Evolutionary conservation across 2,329 filamentous ascomycete species (phyloP).

Genomic region (Sporothrix schenckii): DNA sequence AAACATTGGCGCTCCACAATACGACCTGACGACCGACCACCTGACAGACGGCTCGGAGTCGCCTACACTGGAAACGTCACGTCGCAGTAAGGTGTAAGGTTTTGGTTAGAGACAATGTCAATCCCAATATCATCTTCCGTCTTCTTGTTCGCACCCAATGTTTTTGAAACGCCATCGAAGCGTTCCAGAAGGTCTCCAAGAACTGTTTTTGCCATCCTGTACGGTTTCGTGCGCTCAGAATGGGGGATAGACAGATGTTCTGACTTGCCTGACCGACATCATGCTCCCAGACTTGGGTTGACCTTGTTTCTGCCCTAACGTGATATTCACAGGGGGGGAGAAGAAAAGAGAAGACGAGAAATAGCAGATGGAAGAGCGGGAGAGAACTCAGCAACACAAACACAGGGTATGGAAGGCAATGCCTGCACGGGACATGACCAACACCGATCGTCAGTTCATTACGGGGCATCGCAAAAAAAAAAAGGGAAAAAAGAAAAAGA

Average conservation of each 20-base stretch:
- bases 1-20: background rate
- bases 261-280: background rate
- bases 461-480: background rate
- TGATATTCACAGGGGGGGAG: conserved; percentile 3
- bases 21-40: background rate
- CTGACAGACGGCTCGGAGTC: conserved; percentile 8
- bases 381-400: background rate
- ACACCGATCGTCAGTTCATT: conserved; percentile 13
- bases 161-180: conserved; percentile 17
- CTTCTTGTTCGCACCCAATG: background rate
- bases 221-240: too few relatives aligned
- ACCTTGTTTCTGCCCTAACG: background rate
- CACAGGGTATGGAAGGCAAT: too few relatives aligned
- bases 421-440: conserved; percentile 2
- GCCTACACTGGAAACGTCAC: conserved; percentile 1
- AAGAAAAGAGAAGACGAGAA: background rate
- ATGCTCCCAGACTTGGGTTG: conserved; percentile 3
- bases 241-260: background rate
- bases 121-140: background rate
- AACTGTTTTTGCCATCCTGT: too few relatives aligned
- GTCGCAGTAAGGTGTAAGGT: background rate
- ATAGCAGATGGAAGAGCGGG: background rate
- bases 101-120: background rate
- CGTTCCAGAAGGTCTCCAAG: conserved; percentile 26
- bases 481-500: background rate